Conservation (phyloP, 2,329 filamentous ascomycete genomes). For the Sarocladiaceae sp. region DNA sequence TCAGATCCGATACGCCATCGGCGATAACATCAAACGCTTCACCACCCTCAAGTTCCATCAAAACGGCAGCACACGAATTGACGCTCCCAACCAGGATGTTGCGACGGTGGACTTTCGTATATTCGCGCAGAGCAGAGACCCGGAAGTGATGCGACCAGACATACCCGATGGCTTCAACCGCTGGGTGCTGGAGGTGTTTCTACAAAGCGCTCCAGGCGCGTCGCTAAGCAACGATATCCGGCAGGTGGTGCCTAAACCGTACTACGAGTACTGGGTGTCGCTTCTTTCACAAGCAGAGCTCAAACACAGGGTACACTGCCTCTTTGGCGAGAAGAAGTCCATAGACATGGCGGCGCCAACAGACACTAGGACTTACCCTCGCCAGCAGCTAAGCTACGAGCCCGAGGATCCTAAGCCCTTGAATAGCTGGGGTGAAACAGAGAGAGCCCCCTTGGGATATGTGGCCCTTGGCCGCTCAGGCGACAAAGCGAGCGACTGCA, state of each 20-base stretch:
- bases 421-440: constrained; percentile 17
- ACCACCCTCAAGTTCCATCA: constrained; percentile 19
- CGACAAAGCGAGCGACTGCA: constrained; percentile 35
- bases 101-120: constrained; percentile 40
- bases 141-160: constrained; percentile 10
- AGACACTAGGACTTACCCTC: constrained; percentile 17
- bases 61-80: constrained; percentile 31
- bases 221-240: constrained; percentile 31
- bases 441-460: constrained; percentile 19
- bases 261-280: constrained; percentile 20
- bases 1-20: constrained; percentile 24
- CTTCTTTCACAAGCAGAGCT: constrained; percentile 18
- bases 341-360: constrained; percentile 16
- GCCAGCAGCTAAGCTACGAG: constrained; percentile 20
- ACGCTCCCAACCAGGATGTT: constrained; percentile 33
- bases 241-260: constrained; percentile 24
- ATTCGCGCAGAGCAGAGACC: constrained; percentile 34
- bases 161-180: constrained; percentile 22
- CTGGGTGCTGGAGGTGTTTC: constrained; percentile 33
- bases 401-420: constrained; percentile 14
- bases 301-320: constrained; percentile 17
- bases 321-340: constrained; percentile 12
- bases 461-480: constrained; percentile 21
- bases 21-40: constrained; percentile 17
- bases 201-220: constrained; percentile 36